Base-by-base conservation (phyloP, 2,329 filamentous ascomycete genomes). In the Pseudophaeomoniella oleicola region DNA sequence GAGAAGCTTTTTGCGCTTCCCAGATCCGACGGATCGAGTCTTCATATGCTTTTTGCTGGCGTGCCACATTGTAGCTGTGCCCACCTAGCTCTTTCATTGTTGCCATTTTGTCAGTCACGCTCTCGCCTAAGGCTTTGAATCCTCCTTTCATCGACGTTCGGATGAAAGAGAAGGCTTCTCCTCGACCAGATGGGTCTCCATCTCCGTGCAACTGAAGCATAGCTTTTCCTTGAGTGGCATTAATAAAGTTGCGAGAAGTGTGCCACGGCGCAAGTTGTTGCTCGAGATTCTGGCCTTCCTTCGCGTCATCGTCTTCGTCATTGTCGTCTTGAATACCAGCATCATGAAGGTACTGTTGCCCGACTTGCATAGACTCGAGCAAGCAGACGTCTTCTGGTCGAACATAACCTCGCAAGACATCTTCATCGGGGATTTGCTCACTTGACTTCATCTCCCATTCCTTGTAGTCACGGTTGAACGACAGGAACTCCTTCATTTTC, bases 71-170 rank as follows among this genome's bases (percentile, higher is more conserved):
- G 64, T 98, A 98, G 47, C 84, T 87, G 59, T 98, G 90, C 0
- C 90, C 90, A 38, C 86, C 86, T 44, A 70, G 64, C 39, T 78
- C 72, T 44, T 75, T 76, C 50, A 90, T 88, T 12, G 82, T 82
- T 52, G 87, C 83, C 44, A 90, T 75, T 54, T 87, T 84, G 42
- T 87, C 81, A 50, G 85, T 81, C 42, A 87, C 83, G 50, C 84
- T 87, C 55, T 94, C 85, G 14, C 85, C 86, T 16, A 92, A 73
- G 14, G 86, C 81, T 52, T 87, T 84, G 57, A 94, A 98, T 0
- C 90, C 90, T 42, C 90, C 90, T 59, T 98, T 98, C 90, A 98
- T 98, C 1, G 85, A 93, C 0, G 87, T 94, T 52, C 90, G 86
- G 56, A 98, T 87, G 57, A 98, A 94, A 54, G 84, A 94, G 64